These are phyloP conservation scores for Larix kaempferi DNA, from an alignment of 75 land plant species.

Conservation along the genomic window DNA sequence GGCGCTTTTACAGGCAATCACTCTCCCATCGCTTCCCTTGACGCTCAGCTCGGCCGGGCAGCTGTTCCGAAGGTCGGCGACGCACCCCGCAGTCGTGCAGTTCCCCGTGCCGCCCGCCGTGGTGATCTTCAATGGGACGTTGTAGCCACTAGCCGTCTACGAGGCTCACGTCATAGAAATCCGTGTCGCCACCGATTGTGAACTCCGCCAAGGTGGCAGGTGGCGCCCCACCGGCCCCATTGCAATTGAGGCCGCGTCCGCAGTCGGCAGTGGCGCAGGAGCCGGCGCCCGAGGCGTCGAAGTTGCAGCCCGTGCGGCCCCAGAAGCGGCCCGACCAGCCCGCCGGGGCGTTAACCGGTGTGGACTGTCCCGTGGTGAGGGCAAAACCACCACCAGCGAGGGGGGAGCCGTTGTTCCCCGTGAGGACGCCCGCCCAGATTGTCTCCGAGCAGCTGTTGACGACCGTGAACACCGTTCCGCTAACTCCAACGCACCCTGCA, in stretches of 20 bases:
- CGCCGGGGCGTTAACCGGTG: constrained; percentile 27
- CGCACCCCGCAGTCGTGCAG: constrained; percentile 71
- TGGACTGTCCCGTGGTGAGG: constrained; percentile 30
- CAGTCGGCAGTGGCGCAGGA: constrained; percentile 30
- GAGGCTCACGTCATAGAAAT: constrained; percentile 76
- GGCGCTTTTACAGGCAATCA: constrained; percentile 78
- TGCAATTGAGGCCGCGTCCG: constrained; percentile 21
- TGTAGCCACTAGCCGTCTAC: constrained; percentile 88
- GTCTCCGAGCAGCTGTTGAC: no score
- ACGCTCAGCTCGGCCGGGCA: constrained; percentile 69
- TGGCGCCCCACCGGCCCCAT: constrained; percentile 26
- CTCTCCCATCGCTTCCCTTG: constrained; percentile 15
- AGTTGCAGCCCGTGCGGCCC: constrained; percentile 73
- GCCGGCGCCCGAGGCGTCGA: constrained; percentile 25
- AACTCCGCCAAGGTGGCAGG: constrained; percentile 43
- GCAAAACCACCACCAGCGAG: constrained; percentile 21
- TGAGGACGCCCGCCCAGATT: no score
- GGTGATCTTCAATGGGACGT: constrained; percentile 52
- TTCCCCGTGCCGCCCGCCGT: constrained; percentile 29
- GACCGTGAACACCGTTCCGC: no score
- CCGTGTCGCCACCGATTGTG: constrained; percentile 30
- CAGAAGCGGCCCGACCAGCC: constrained; percentile 76
- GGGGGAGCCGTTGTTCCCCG: background rate
- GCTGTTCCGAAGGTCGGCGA: constrained; percentile 49
- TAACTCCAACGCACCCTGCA: no score